Evolutionary conservation across 306 rosid genomes (phyloP), one percentile per base, ranked within the genome.

Genomic region (Vigna angularis): DNA sequence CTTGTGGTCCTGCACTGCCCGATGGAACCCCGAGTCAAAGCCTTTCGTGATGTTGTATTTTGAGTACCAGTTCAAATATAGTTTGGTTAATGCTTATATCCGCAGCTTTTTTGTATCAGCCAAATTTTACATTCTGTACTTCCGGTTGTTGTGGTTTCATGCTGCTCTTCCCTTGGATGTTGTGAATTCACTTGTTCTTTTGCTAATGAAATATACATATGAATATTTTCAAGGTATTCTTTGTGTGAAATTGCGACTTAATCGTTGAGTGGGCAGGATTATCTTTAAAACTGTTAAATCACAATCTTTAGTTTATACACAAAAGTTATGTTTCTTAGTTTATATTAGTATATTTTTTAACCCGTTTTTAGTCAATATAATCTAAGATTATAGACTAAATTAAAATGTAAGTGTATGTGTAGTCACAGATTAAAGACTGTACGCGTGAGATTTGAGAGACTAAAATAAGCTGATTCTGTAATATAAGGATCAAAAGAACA

Each of bases 1-100:
- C 80, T 59, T 82, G 53, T 66, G 67, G 86, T 81, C 77, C 79
- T 30, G 42, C 32, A 70, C 47, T 24, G 42, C 66, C 16, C 42
- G 5, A 34, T 59, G 40, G 47, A 16, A 64, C 56, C 66, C 30
- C 3, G 6, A 68, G 61, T 61, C 61, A 32, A 38, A 55, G 62
- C 24, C 24, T 67, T 74, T 71, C 75, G 52, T 82, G 30, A 44
- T 79, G 50, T 48, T 82, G 52, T 66, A 14, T 49, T 38, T 66
- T 72, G 36, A 70, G 62, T 77, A 63, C 78, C 72, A 66, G 26
- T 51, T 66, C 66, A 68, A 59, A 7, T 76, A 73, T 72, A 58
- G 50, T 75, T 79, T 58, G 36, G 45, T 51, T 67, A 10, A 9
- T 76, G 68, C 40, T 28, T 9, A 53, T 73, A 1, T 57, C 14